Evolutionary conservation across 2,329 filamentous ascomycete species (phyloP), one percentile per base, ranked within the genome.

Genomic region (Ceratocystis colombiana): DNA sequence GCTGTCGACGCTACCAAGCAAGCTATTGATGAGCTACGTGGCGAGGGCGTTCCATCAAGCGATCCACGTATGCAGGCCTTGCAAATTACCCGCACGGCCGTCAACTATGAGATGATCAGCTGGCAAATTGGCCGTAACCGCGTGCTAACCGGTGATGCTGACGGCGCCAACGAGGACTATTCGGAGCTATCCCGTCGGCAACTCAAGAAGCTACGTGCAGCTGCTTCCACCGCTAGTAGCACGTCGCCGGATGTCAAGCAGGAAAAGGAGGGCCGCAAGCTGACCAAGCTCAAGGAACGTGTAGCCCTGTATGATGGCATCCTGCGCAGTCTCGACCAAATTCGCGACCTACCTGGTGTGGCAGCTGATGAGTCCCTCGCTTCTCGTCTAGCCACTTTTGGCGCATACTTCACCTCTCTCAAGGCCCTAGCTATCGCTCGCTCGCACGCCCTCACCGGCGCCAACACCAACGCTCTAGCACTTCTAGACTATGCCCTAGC

Each of bases 61-160:
- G 93, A 99, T 72, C 78, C 84, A 45, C 85, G 90, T 67, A 91
- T 99, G 86, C 94, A 99, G 76, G 87, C 91, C 71, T 79, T 99
- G 59, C 92, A 96, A 70, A 88, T 99, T 67, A 96, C 92, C 2
- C 88, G 89, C 68, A 95, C 95, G 0, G 91, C 93, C 1, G 90
- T 97, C 66, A 96, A 94, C 75, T 97, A 96, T 74, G 89, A 90
- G 70, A 85, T 96, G 75, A 88, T 99, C 66, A 92, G 90, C 73
- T 97, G 92, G 92, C 84, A 94, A 74, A 89, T 97, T 69, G 93
- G 93, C 30, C 87, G 94, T 61, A 97, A 99, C 75, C 83, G 94
- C 65, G 88, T 96, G 0, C 78, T 99, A 69, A 89, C 90, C 64
- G 92, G 93, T n/a, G 78, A 83, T 5, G 81, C 88, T 65, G 93